A percentile compares a stretch with the other conserved stretches of the same genome.
Evolutionary conservation across 2,329 filamentous ascomycete species (phyloP).

Genomic region (Verticillium isaacii): DNA sequence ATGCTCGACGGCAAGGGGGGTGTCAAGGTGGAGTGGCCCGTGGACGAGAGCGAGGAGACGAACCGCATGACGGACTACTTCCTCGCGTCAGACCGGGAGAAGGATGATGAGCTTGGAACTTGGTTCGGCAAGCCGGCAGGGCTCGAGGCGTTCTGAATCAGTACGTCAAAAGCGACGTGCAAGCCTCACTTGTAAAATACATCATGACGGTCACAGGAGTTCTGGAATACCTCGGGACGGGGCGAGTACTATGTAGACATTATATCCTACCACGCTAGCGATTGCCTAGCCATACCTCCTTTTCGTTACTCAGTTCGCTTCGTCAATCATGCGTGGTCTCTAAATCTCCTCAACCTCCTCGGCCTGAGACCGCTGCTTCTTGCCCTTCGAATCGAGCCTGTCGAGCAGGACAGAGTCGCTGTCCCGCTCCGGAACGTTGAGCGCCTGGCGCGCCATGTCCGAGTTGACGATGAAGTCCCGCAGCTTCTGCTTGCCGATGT

Average conservation of each 20-base stretch:
- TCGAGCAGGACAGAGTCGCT: conserved; percentile 52
- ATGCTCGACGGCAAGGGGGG: conserved; percentile 75
- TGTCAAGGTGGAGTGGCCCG: conserved; percentile 79
- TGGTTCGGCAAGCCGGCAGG: conserved; percentile 80
- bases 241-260: conserved; percentile 3
- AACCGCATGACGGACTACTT: conserved; percentile 77
- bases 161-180: background rate
- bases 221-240: background rate
- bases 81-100: conserved; percentile 31
- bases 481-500: conserved; percentile 87
- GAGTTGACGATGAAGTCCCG: conserved; percentile 84
- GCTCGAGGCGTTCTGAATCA: conserved; percentile 60
- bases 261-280: conserved; percentile 5
- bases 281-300: background rate
- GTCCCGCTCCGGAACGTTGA: conserved; percentile 61
- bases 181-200: background rate
- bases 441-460: conserved; percentile 78
- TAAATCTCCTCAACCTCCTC: conserved; percentile 60
- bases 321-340: conserved; percentile 1
- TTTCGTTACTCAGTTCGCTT: background rate
- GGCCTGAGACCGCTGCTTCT: conserved; percentile 35
- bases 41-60: conserved; percentile 63
- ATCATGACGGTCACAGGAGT: background rate
- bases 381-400: conserved; percentile 55
- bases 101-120: conserved; percentile 62